A percentile compares a stretch with the other conserved stretches of the same genome.
Evolutionary conservation across 441 rosid species (phyloP).

Genomic region (Erodium trifolium): DNA sequence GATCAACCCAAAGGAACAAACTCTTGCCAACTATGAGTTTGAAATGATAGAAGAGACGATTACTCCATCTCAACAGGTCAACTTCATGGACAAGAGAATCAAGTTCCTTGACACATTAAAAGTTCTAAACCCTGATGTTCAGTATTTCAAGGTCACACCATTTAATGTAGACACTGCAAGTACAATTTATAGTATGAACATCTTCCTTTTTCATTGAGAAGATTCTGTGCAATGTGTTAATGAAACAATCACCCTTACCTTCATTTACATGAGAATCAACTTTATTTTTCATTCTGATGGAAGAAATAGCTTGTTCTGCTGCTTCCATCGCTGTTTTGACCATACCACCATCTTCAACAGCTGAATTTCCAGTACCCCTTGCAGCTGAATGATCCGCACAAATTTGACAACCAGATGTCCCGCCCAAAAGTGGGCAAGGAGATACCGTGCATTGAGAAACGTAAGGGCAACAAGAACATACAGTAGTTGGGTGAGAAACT

Average conservation of each 20-base stretch:
- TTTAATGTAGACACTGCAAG: conserved; percentile 1
- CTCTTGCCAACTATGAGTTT: neutral
- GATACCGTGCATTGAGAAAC: conserved; percentile 25
- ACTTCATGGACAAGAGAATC: neutral
- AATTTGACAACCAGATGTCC: conserved; percentile 17
- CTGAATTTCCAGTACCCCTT: conserved; percentile 16
- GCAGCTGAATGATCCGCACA: conserved; percentile 18
- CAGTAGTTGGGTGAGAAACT: conserved; percentile 21
- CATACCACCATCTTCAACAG: conserved; percentile 22
- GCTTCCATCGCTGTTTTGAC: conserved; percentile 44
- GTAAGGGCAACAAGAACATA: conserved; percentile 35
- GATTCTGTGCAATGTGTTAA: neutral
- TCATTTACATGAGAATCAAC: conserved; percentile 17
- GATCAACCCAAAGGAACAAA: conserved; percentile 1
- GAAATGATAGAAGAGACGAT: neutral
- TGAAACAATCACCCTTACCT: conserved; percentile 24
- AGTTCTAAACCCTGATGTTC: neutral
- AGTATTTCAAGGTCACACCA: neutral
- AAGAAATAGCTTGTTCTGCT: conserved; percentile 45
- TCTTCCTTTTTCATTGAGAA: neutral
- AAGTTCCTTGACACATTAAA: neutral
- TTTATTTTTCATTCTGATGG: conserved; percentile 23
- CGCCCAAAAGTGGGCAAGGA: conserved; percentile 28
- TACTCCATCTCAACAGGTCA: conserved; percentile 4
- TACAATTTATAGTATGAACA: neutral